Evolutionary conservation across 2,329 filamentous ascomycete species (phyloP).

Genomic region (Diaporthe eres): DNA sequence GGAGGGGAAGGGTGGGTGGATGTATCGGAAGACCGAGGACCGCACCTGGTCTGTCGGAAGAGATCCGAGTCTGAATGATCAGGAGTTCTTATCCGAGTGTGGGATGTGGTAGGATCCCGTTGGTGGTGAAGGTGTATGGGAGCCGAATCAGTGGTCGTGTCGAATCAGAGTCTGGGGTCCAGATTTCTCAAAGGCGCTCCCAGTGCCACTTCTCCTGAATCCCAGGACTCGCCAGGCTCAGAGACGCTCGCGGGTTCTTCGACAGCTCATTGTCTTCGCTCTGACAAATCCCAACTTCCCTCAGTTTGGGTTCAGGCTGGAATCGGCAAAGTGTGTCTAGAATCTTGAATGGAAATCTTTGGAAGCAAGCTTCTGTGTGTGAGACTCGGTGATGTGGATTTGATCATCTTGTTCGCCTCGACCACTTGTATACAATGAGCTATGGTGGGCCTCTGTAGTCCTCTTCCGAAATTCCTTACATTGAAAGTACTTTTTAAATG

Average conservation of each 20-base stretch:
- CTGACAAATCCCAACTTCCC: background rate
- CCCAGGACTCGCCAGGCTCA: too few relatives aligned
- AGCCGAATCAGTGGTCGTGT: background rate
- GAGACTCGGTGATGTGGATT: background rate
- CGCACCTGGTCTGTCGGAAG: constrained; percentile 10
- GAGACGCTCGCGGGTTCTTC: background rate
- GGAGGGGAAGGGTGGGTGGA: background rate
- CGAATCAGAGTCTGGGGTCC: background rate
- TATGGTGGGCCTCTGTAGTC: too few relatives aligned
- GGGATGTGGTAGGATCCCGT: constrained; percentile 9
- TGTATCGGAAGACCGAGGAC: background rate
- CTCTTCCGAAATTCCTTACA: too few relatives aligned
- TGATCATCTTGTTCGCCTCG: too few relatives aligned
- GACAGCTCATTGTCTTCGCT: too few relatives aligned
- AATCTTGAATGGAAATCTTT: background rate
- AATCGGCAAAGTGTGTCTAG: background rate
- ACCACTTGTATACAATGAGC: too few relatives aligned
- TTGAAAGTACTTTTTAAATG: too few relatives aligned
- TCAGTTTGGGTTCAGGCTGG: background rate
- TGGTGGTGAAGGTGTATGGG: background rate
- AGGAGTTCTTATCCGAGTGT: background rate
- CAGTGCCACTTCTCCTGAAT: too few relatives aligned
- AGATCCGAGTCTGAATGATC: background rate
- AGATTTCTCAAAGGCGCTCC: too few relatives aligned
- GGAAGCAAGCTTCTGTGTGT: background rate